Conservation (phyloP, 1,284 basidiomycete species). For the Trametes pubescens region DNA sequence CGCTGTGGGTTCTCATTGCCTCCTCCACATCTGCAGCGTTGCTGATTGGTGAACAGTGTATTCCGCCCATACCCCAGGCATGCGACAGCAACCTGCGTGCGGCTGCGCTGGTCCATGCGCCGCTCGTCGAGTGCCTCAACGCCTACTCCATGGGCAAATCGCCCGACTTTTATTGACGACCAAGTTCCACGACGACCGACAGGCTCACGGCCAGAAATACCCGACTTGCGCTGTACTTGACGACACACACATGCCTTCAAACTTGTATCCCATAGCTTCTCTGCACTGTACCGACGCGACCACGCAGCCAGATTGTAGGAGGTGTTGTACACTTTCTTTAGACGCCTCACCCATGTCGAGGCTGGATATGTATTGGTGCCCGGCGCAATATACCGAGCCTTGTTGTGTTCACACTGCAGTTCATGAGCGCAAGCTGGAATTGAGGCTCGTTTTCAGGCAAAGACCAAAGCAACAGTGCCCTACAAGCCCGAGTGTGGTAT, state of each 20-base stretch:
- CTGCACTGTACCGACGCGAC: neutral
- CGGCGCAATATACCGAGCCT: neutral
- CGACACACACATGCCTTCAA: neutral
- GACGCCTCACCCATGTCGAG: neutral
- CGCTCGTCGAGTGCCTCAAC: constrained; percentile 41
- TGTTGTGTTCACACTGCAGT: no score
- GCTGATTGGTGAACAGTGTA: constrained; percentile 12
- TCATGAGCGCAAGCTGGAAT: no score
- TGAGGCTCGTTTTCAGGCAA: no score
- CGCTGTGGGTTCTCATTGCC: constrained; percentile 27
- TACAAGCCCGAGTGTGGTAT: neutral
- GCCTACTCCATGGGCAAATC: constrained; percentile 40
- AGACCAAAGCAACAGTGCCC: no score
- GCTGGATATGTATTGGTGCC: neutral
- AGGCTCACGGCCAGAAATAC: no score
- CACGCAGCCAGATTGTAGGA: constrained; percentile 4
- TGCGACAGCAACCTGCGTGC: constrained; percentile 37
- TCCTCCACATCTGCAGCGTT: neutral
- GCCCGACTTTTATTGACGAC: constrained; percentile 24
- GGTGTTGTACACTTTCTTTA: neutral
- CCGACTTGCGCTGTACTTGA: constrained; percentile 1
- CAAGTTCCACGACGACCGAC: neutral
- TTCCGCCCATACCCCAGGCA: constrained; percentile 32
- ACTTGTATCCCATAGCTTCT: constrained; percentile 5
- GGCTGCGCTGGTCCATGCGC: constrained; percentile 37